Base-by-base conservation (phyloP, 2,329 filamentous ascomycete genomes). In the Colletotrichum magnum region DNA sequence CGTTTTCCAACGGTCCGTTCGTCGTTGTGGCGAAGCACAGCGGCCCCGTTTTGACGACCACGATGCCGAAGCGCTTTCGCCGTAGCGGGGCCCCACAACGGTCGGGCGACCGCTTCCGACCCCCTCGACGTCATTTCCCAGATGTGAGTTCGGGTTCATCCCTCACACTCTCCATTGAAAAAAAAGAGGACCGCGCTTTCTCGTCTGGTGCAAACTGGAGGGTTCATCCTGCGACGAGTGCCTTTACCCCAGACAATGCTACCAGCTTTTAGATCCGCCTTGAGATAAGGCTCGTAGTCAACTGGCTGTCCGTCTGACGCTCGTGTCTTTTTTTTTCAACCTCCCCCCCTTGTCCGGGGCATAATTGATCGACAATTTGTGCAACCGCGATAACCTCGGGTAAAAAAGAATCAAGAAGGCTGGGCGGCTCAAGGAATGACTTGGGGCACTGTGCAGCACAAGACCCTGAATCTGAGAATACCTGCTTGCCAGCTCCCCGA, bases 221-320 rank as follows among this genome's bases (percentile, higher is more conserved):
- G 66, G 66, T 51, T 59, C 62, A 60, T 60, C 54, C 61, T 64
- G 32, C 54, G 12, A 60, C 13, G 3, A 48, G 4, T 13, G 47
- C 54, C 61, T 69, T 10, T 65, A 60, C 66, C 66, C 66, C 61
- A 66, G 66, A 60, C 66, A 50, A 65, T 66, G 50, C 50, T 26
- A 54, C 21, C 60, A 58, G 58, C 13, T 32, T 32, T 68, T 41
- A 41, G 53, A 58, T 58, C 61, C 51, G 9, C 32, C 16, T 16
- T 24, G 56, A 64, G 28, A 13, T 43, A 26, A 13, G 12, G 28
- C n/a, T 53, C 24, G 45, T 50, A 13, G 39, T 45, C 39, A 56
- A 39, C 6, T 51, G 28, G 16, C 21, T 7, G 41, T 26, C 50
- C 50, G 28, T 21, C 45, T 58, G 61, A 58, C 53, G 51, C 32